phyloP scores from a whole-genome alignment of 768 basidiomycete genomes.

The Leccinellum albellum region DNA sequence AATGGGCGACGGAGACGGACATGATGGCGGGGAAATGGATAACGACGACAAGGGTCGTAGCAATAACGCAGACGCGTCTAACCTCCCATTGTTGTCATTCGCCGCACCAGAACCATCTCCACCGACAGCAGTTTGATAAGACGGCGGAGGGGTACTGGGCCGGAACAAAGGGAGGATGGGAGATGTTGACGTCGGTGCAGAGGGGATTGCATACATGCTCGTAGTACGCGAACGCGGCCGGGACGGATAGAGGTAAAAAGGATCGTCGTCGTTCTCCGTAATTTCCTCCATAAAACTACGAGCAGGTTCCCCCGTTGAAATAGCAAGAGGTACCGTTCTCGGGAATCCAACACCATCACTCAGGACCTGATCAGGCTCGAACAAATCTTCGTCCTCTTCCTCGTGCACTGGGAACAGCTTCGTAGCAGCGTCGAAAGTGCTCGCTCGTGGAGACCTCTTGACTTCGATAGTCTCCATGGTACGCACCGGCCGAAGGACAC shows the following conservation, averaged over 20 bases:
- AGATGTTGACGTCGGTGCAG: conserved; percentile 2
- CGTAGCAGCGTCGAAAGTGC: conserved; percentile 17
- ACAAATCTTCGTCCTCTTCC: conserved; percentile 33
- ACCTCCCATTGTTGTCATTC: conserved; percentile 2
- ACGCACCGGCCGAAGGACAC: conserved; percentile 14
- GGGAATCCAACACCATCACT: conserved; percentile 22
- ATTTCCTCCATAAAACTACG: neutral
- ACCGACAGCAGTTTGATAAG: conserved; percentile 16
- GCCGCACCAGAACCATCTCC: neutral
- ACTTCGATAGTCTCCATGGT: conserved; percentile 9
- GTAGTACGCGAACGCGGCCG: conserved; percentile 26
- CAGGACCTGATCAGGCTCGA: conserved; percentile 8
- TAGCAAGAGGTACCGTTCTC: neutral
- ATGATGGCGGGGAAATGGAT: conserved; percentile 10
- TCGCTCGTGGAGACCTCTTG: conserved; percentile 17
- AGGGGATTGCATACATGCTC: conserved; percentile 23
- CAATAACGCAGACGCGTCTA: conserved; percentile 26
- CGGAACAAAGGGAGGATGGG: conserved; percentile 21
- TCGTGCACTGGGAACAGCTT: conserved; percentile 30
- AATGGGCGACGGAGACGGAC: conserved; percentile 1
- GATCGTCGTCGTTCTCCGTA: conserved; percentile 21
- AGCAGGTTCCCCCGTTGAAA: conserved; percentile 1
- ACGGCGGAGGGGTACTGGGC: conserved; percentile 25
- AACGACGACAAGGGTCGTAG: conserved; percentile 25
- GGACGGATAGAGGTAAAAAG: conserved; percentile 21